Evolutionary conservation across 495 filamentous ascomycete species (phyloP).

Genomic region (Oidiodendron maius): DNA sequence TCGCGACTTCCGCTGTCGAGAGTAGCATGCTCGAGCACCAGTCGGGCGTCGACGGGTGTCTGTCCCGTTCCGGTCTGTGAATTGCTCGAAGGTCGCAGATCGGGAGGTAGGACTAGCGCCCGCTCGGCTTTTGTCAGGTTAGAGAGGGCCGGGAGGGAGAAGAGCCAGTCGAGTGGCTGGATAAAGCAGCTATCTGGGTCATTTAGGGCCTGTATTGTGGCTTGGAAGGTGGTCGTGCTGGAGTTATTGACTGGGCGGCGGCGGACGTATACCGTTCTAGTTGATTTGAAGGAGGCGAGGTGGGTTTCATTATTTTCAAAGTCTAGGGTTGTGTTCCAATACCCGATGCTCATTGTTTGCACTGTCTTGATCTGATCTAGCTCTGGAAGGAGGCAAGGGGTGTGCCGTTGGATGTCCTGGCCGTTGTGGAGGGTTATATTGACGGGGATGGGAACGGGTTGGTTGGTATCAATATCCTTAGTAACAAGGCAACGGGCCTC

Average conservation of each 20-base stretch:
- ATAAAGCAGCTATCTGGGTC: conserved; percentile 35
- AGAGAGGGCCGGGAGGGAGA: conserved; percentile 54
- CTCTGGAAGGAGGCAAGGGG: conserved; percentile 83
- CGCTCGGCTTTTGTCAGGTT: conserved; percentile 72
- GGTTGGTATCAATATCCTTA: conserved; percentile 75
- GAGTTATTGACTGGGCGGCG: conserved; percentile 67
- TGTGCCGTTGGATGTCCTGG: conserved; percentile 30
- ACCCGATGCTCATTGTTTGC: conserved; percentile 60
- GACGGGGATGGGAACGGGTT: conserved; percentile 71
- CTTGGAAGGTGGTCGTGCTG: conserved; percentile 64
- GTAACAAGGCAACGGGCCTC: conserved; percentile 84
- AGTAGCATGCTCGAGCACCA: conserved; percentile 61
- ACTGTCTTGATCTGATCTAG: conserved; percentile 62
- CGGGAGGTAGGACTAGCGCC: conserved; percentile 62
- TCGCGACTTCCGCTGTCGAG: conserved; percentile 58
- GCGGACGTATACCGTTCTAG: conserved; percentile 76
- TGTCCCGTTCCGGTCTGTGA: conserved; percentile 41
- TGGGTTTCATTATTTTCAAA: conserved; percentile 60
- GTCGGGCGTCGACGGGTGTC: conserved; percentile 72
- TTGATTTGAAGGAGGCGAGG: conserved; percentile 62
- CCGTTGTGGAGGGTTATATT: conserved; percentile 47
- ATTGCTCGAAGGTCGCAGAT: conserved; percentile 39
- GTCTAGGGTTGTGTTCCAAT: conserved; percentile 82
- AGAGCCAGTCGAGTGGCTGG: conserved; percentile 68
- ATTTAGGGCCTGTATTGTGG: conserved; percentile 62